Evolutionary conservation across 2,329 filamentous ascomycete genomes (phyloP), one percentile per base, ranked within the genome.

Genomic region (Sporothrix brasiliensis): DNA sequence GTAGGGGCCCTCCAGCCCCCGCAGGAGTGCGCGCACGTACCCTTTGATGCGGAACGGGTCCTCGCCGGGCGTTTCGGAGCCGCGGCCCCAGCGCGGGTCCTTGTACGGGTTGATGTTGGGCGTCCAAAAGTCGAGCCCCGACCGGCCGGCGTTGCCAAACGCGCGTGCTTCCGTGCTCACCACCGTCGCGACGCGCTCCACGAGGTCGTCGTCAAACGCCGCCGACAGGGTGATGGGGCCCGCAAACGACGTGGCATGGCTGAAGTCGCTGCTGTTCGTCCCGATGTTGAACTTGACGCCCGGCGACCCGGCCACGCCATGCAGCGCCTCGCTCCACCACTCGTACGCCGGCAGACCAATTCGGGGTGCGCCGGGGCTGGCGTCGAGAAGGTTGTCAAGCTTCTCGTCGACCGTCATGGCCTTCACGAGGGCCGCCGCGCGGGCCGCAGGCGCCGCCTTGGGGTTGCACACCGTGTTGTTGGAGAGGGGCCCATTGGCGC

Each of bases 91-190:
- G 24, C 88, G 79, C 0, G 88, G 87, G 75, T 89, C 87, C 54
- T 84, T 84, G 79, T 86, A 90, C 0, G 86, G 83, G 74, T 90
- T 91, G 76, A 91, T 88, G 74, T 91, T 90, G 0, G 89, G 89
- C 0, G 89, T 88, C 85, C 87, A 90, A 74, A 82, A 88, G 75
- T 89, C 83, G 5, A 87, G 77, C 0, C 77, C 77, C 4, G 77
- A 75, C 13, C 73, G 72, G 11, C 75, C 76, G 21, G 65, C 74
- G 66, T 79, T 79, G 72, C 74, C 75, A 27, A 76, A 79, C 2
- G 78, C 77, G 39, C 78, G 75, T 19, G 77, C 77, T 67, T 79
- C 78, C 6, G 74, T 77, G 58, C 78, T 76, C 16, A 79, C 63
- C 1, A 69, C 56, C 3, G 67, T 68, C 2, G 68, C 73, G 9